These are phyloP conservation scores for Fusarium musae DNA, from an alignment of 2,329 filamentous ascomycete species.

Conservation along the genomic window DNA sequence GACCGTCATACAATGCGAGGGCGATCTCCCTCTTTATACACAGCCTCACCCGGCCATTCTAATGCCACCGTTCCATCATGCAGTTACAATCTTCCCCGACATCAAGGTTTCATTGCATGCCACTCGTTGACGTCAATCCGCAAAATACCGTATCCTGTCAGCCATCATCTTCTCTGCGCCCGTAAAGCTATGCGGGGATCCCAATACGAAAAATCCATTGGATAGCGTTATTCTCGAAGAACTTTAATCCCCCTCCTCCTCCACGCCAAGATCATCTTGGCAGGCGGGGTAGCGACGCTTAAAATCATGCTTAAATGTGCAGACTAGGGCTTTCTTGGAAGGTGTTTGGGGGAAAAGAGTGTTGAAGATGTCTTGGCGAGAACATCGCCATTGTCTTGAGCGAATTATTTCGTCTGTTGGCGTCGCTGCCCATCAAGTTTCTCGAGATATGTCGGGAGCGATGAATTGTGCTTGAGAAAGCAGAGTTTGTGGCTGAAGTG, in stretches of 20 bases:
- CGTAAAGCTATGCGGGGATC: background rate
- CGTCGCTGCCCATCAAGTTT: background rate
- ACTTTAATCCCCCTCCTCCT: background rate
- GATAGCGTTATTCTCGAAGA: background rate
- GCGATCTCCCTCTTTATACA: background rate
- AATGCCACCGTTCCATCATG: background rate
- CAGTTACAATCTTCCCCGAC: background rate
- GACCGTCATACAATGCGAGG: background rate
- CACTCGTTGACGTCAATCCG: background rate
- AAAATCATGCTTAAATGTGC: conserved; percentile 18
- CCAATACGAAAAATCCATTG: background rate
- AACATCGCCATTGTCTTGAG: background rate
- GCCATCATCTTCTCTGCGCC: background rate
- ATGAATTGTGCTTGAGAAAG: fast-evolving
- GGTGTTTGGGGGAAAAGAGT: background rate
- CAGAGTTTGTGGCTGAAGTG: background rate
- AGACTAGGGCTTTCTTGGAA: conserved; percentile 1
- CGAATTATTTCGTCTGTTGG: background rate
- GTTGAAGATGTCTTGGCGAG: background rate
- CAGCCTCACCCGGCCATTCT: fast-evolving
- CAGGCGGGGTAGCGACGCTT: conserved; percentile 13
- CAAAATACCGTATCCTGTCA: background rate
- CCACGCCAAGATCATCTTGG: conserved; percentile 4
- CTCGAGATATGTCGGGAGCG: background rate
- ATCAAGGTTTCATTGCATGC: background rate